These are phyloP conservation scores for Aspergillus clavatus DNA, from an alignment of 2,329 filamentous ascomycete species.

Conservation along the genomic window DNA sequence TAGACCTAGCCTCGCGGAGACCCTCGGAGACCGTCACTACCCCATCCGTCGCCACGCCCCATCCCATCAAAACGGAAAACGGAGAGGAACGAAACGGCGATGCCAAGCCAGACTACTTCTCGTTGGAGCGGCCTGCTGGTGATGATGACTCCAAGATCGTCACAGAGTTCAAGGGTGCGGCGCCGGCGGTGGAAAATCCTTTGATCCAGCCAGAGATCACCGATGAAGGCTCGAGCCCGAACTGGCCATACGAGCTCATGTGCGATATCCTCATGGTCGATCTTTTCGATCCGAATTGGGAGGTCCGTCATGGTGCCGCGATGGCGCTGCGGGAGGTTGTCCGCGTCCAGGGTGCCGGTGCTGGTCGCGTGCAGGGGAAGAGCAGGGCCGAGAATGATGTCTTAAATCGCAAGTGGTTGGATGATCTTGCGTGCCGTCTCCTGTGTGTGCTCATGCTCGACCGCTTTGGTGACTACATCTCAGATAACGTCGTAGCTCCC, in stretches of 20 bases:
- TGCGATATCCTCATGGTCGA: constrained; percentile 93
- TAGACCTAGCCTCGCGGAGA: constrained; percentile 72
- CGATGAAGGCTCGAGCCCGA: constrained; percentile 60
- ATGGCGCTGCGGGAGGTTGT: constrained; percentile 91
- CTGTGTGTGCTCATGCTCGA: constrained; percentile 97
- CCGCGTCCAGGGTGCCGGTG: constrained; percentile 83
- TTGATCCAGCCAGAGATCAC: constrained; percentile 74
- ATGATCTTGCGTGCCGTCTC: constrained; percentile 90
- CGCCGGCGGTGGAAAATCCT: constrained; percentile 77
- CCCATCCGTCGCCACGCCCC: constrained; percentile 48
- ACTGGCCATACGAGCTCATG: constrained; percentile 92
- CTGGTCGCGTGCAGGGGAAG: constrained; percentile 70
- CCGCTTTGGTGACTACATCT: constrained; percentile 95
- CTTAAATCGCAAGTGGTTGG: constrained; percentile 79
- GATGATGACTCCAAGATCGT: constrained; percentile 92
- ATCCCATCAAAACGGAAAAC: constrained; percentile 57
- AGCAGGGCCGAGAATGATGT: constrained; percentile 68
- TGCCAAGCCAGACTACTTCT: constrained; percentile 79
- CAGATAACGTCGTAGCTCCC: constrained; percentile 92
- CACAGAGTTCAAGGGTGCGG: constrained; percentile 86
- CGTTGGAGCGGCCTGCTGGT: constrained; percentile 69
- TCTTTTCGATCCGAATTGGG: constrained; percentile 90
- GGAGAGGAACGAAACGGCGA: constrained; percentile 56
- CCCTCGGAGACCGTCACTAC: constrained; percentile 62
- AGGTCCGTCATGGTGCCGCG: constrained; percentile 90